Evolutionary conservation across 805 yeast species (phyloP).

Genomic region (Yamadazyma insecticola): DNA sequence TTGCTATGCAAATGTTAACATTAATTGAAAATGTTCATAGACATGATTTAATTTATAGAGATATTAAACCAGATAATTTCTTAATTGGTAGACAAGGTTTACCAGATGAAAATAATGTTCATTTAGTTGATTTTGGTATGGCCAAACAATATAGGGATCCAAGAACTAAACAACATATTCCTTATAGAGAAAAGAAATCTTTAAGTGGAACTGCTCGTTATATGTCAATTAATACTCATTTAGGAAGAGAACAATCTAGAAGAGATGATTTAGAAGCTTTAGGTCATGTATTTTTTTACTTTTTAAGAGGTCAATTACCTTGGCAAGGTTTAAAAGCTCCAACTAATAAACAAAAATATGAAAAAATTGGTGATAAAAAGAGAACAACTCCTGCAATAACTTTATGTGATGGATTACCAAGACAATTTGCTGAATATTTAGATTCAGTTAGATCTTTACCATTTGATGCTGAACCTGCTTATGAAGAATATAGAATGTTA

Average conservation of each 20-base stretch:
- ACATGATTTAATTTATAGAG: slow-evolving; percentile 88
- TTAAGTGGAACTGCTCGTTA: slow-evolving; percentile 98
- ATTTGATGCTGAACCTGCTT: slow-evolving; percentile 93
- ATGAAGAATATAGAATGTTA: slow-evolving; percentile 64
- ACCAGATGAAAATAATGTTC: slow-evolving; percentile 78
- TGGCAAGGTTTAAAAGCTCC: slow-evolving; percentile 99
- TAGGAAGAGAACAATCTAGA: slow-evolving; percentile 95
- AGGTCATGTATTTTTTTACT: slow-evolving; percentile 95
- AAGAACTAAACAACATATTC: slow-evolving; percentile 90
- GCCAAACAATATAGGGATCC: slow-evolving; percentile 98
- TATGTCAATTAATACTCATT: slow-evolving; percentile 95
- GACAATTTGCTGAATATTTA: slow-evolving; percentile 89
- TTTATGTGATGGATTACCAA: slow-evolving; percentile 83
- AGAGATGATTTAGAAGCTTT: slow-evolving; percentile 95
- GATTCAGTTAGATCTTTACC: slow-evolving; percentile 82
- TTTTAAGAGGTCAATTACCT: slow-evolving; percentile 89
- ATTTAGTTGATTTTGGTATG: slow-evolving; percentile 97
- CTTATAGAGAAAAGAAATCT: slow-evolving; percentile 93
- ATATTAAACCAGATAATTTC: slow-evolving; percentile 96
- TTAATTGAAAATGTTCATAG: slow-evolving; percentile 84
- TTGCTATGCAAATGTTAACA: slow-evolving; percentile 90
- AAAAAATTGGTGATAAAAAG: slow-evolving; percentile 94
- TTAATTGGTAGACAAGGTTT: slow-evolving; percentile 86
- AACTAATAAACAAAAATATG: slow-evolving; percentile 95
- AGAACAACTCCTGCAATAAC: slow-evolving; percentile 84